Evolutionary conservation across 495 filamentous ascomycete species (phyloP).

Genomic region (Lasiosphaeriaceae sp.): DNA sequence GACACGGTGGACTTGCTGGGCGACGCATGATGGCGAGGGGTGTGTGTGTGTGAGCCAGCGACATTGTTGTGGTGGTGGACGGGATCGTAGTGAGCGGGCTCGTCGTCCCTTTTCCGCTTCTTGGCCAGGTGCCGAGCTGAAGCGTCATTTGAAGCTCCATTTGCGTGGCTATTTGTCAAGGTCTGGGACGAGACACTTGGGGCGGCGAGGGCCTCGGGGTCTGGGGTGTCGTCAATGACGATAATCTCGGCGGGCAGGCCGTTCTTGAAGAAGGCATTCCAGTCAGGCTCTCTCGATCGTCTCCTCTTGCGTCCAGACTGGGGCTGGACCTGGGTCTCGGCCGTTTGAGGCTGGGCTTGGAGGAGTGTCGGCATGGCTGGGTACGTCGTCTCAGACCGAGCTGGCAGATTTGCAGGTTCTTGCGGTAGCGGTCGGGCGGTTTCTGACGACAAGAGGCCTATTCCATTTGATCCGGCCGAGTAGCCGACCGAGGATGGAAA

Average conservation of each 20-base stretch:
- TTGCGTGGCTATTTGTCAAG: conserved; percentile 27
- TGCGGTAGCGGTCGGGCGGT: conserved; percentile 28
- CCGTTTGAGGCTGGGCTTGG: conserved; percentile 25
- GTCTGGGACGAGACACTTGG: conserved; percentile 25
- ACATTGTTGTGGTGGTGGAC: conserved; percentile 36
- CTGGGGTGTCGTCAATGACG: conserved; percentile 88
- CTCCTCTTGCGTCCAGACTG: conserved; percentile 46
- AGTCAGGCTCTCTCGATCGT: conserved; percentile 68
- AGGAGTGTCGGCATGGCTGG: conserved; percentile 25
- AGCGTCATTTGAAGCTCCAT: conserved; percentile 12
- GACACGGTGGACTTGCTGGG: conserved; percentile 67
- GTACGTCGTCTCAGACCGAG: conserved; percentile 20
- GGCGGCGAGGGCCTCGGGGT: conserved; percentile 45
- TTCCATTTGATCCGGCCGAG: conserved; percentile 34
- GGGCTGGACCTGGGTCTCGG: conserved; percentile 28
- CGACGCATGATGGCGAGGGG: conserved; percentile 38
- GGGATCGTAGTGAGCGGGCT: conserved; percentile 42
- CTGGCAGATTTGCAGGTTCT: conserved; percentile 23
- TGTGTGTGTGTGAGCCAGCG: conserved; percentile 66
- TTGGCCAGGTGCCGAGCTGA: conserved; percentile 39
- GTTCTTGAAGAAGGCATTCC: conserved; percentile 89
- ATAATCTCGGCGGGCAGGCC: conserved; percentile 91
- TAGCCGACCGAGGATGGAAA: conserved; percentile 35
- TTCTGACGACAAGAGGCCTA: conserved; percentile 27
- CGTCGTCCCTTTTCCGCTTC: conserved; percentile 47